Evolutionary conservation across 768 basidiomycete species (phyloP).

Genomic region (Suillus brevipes): DNA sequence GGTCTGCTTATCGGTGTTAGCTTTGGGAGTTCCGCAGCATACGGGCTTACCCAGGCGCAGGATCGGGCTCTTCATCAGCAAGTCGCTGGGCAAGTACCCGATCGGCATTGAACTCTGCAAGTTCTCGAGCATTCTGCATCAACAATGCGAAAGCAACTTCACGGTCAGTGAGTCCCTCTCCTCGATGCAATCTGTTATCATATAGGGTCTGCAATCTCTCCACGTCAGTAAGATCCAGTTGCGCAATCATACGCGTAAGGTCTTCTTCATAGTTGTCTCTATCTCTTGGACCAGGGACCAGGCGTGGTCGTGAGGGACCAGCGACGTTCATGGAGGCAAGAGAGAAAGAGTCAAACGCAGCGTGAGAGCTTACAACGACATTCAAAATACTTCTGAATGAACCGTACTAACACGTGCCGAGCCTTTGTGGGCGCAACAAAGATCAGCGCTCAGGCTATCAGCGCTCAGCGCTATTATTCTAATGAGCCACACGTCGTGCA

Average conservation of each 20-base stretch:
- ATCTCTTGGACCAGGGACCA: constrained; percentile 12
- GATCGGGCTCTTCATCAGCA: constrained; percentile 10
- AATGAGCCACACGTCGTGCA: background rate
- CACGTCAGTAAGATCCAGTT: constrained; percentile 21
- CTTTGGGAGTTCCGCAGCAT: background rate
- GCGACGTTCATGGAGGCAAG: constrained; percentile 23
- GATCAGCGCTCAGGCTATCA: background rate
- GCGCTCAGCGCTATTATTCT: background rate
- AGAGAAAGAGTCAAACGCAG: background rate
- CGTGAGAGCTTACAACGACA: background rate
- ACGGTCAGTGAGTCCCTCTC: constrained; percentile 20
- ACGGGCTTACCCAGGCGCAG: background rate
- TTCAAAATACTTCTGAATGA: background rate
- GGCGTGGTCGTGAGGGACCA: constrained; percentile 23
- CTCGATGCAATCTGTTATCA: constrained; percentile 2
- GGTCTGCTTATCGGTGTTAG: background rate
- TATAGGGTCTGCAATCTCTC: constrained; percentile 20
- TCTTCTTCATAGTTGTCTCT: constrained; percentile 29
- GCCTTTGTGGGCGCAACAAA: background rate
- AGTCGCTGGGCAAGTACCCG: constrained; percentile 21
- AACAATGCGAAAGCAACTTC: constrained; percentile 28
- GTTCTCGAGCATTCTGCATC: constrained; percentile 22
- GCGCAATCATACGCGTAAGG: constrained; percentile 19
- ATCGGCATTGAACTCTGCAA: constrained; percentile 23
- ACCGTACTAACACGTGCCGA: background rate